Conservation (phyloP, 140 eudicot species). For the Bidens hawaiensis region DNA sequence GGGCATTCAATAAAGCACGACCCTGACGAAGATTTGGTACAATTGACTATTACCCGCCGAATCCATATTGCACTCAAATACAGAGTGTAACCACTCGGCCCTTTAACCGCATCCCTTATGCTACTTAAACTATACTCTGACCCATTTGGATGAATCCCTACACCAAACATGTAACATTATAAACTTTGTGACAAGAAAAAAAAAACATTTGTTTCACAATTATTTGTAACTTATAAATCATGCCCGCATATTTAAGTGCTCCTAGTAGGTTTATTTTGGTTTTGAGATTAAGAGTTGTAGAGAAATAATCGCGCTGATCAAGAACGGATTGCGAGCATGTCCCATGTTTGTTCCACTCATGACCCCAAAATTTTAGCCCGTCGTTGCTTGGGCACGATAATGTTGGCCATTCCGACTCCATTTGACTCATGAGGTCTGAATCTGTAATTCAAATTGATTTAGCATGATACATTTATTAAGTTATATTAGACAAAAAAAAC, state of each 20-base stretch:
- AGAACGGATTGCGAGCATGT: slow-evolving; percentile 47
- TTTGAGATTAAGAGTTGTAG: slow-evolving; percentile 31
- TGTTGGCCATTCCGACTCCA: slow-evolving; percentile 48
- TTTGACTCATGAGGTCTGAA: slow-evolving; percentile 32
- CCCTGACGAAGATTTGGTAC: slow-evolving; percentile 47
- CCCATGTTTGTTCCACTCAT: slow-evolving; percentile 67
- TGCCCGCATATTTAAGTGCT: slow-evolving; percentile 36
- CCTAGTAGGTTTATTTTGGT: slow-evolving; percentile 23
- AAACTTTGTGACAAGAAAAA: not conserved
- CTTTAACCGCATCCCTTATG: slow-evolving; percentile 39
- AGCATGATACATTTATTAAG: too few relatives aligned
- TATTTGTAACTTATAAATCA: not conserved
- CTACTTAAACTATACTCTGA: slow-evolving; percentile 22
- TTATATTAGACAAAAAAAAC: too few relatives aligned
- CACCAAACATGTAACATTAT: not conserved
- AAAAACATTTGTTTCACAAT: not conserved
- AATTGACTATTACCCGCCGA: slow-evolving; percentile 39
- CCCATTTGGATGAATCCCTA: slow-evolving; percentile 51
- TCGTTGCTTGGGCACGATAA: slow-evolving; percentile 41
- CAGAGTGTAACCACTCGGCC: slow-evolving; percentile 38
- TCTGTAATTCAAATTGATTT: not conserved
- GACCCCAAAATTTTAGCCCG: slow-evolving; percentile 41
- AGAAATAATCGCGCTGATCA: slow-evolving; percentile 36
- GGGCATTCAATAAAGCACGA: slow-evolving; percentile 47
- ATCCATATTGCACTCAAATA: slow-evolving; percentile 48